phyloP scores from a whole-genome alignment of 345 rosid genomes.

The Cardamine chenopodiifolia region DNA sequence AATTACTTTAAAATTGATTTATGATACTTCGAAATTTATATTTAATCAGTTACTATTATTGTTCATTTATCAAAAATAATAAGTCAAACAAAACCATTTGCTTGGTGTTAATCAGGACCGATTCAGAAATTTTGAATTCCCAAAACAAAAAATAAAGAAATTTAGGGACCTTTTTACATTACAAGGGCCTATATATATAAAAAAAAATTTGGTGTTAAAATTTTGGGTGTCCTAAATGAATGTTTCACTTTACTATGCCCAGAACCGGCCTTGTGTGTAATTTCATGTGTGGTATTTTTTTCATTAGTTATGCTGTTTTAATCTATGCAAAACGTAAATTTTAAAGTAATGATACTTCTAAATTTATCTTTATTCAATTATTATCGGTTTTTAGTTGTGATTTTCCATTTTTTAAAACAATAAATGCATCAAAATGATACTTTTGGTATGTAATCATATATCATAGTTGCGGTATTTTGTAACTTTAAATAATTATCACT shows the following conservation, averaged over 20 bases:
- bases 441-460: not conserved
- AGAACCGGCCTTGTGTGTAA: no score
- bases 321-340: not conserved
- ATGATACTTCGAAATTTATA: not conserved
- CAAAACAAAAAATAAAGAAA: no score
- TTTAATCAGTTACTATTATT: not conserved
- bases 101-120: not conserved
- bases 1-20: not conserved
- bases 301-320: not conserved
- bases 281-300: no score
- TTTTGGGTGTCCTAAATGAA: no score
- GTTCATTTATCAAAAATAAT: not conserved
- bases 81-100: not conserved
- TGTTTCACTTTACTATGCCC: no score
- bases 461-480: not conserved
- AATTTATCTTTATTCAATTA: not conserved
- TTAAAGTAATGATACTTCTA: not conserved
- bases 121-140: no score
- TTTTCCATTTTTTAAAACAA: not conserved
- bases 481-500: not conserved
- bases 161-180: no score
- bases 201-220: no score
- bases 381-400: not conserved
- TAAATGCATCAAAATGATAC: not conserved
- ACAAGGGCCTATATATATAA: no score